Evolutionary conservation across 2,329 filamentous ascomycete species (phyloP).

Genomic region (Immersiporthe knoxdaviesiana): DNA sequence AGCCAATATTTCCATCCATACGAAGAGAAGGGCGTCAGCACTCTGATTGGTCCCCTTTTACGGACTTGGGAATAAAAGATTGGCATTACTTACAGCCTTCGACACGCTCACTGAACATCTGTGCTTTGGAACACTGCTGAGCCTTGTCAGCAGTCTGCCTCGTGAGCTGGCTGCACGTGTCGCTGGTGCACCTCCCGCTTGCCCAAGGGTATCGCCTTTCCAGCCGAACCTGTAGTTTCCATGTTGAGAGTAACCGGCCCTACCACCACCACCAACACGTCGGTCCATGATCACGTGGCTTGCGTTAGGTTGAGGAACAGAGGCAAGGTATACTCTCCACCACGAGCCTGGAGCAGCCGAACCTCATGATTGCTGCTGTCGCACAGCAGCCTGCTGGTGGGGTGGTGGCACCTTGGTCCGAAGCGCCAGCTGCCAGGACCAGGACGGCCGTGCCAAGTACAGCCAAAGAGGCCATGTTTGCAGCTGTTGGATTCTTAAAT

Average conservation of each 20-base stretch:
- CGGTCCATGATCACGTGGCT: too few species aligned
- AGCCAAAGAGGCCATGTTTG: not conserved
- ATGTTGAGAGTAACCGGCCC: slow-evolving; percentile 28
- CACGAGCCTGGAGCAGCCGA: slow-evolving; percentile 35
- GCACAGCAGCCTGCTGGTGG: slow-evolving; percentile 19
- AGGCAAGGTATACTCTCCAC: too few species aligned
- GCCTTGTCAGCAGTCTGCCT: slow-evolving; percentile 33
- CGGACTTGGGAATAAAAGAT: not conserved
- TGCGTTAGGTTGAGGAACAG: slow-evolving; percentile 43
- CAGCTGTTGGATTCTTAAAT: not conserved
- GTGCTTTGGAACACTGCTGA: slow-evolving; percentile 31
- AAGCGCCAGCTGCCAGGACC: not conserved
- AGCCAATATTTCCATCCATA: not conserved
- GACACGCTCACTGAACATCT: slow-evolving; percentile 31
- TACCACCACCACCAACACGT: not conserved
- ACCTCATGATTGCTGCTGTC: slow-evolving; percentile 31
- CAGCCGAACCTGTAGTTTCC: slow-evolving; percentile 30
- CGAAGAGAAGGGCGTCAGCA: not conserved
- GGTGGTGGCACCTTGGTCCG: not conserved
- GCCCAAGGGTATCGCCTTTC: slow-evolving; percentile 34
- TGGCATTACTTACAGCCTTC: slow-evolving; percentile 33
- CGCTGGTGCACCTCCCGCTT: slow-evolving; percentile 33
- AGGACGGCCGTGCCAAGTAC: not conserved
- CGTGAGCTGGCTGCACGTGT: slow-evolving; percentile 31
- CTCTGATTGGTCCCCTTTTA: not conserved